Conservation (phyloP, 768 basidiomycete species). For the Mycena alexandri region DNA sequence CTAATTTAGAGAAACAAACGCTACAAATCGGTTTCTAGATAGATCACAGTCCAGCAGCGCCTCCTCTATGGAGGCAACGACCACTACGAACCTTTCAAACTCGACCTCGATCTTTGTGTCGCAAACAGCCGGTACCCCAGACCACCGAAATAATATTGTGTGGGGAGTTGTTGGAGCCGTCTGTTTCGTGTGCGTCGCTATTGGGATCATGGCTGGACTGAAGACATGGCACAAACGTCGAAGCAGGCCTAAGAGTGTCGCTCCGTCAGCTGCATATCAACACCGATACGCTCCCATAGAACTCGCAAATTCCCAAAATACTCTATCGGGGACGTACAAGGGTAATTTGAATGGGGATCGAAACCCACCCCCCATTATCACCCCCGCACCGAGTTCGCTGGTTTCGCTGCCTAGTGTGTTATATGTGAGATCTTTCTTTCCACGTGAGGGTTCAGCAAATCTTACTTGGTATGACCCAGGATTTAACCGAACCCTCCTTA, state of each 20-base stretch:
- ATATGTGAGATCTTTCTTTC: conserved; percentile 14
- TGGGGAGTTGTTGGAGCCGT: conserved; percentile 22
- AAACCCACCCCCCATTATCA: conserved; percentile 3
- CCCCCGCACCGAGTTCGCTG: conserved; percentile 2
- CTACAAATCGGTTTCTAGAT: neutral
- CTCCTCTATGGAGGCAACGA: neutral
- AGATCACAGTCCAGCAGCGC: neutral
- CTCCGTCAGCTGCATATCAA: conserved; percentile 23
- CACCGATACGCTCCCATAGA: conserved; percentile 18
- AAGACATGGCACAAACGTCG: conserved; percentile 13
- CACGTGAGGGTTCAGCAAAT: neutral
- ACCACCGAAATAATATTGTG: neutral
- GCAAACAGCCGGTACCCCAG: neutral
- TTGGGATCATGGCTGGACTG: conserved; percentile 11
- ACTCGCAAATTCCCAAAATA: neutral
- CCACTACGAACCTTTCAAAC: neutral
- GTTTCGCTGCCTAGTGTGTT: conserved; percentile 24
- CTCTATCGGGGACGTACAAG: neutral
- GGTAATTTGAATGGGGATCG: neutral
- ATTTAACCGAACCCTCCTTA: conserved; percentile 24
- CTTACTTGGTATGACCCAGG: conserved; percentile 23
- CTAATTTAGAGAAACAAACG: neutral
- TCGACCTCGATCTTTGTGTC: neutral
- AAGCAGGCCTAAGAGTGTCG: conserved; percentile 10
- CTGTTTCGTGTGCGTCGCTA: neutral